A percentile compares a stretch with the other conserved stretches of the same genome.
phyloP scores from a whole-genome alignment of 1,284 basidiomycete genomes.

The Malassezia obtusa region DNA sequence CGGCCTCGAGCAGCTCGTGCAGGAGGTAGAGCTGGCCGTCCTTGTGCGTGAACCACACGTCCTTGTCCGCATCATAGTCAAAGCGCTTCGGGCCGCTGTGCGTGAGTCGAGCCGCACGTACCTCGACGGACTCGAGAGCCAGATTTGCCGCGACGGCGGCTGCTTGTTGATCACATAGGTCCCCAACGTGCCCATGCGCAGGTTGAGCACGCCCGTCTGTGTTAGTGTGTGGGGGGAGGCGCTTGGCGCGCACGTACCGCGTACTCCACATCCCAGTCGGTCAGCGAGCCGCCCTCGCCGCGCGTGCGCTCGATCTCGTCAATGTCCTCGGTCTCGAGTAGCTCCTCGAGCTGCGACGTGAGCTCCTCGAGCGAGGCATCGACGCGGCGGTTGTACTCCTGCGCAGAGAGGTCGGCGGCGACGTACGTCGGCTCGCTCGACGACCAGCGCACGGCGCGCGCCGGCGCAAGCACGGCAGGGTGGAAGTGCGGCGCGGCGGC shows the following conservation, averaged over 20 bases:
- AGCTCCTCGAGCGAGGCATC: conserved; percentile 73
- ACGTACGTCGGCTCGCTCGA: neutral
- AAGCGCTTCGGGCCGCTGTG: conserved; percentile 43
- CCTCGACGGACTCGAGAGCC: conserved; percentile 73
- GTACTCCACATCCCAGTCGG: conserved; percentile 78
- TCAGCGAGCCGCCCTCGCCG: conserved; percentile 1
- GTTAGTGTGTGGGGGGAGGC: neutral
- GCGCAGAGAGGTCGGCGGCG: conserved; percentile 53
- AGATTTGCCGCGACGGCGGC: conserved; percentile 97
- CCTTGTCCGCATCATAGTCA: conserved; percentile 31
- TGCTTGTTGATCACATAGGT: conserved; percentile 99
- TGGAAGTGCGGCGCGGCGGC: neutral
- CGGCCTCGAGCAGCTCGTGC: conserved; percentile 27
- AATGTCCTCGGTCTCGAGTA: conserved; percentile 58
- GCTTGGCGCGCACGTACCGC: conserved; percentile 60
- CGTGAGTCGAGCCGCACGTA: conserved; percentile 13
- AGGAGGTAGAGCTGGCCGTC: conserved; percentile 30
- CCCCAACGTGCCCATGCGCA: conserved; percentile 68
- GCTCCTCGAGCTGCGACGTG: conserved; percentile 65
- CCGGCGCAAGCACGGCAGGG: neutral
- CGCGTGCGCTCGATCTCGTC: conserved; percentile 17
- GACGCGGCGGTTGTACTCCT: conserved; percentile 66
- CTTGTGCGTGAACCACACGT: conserved; percentile 37
- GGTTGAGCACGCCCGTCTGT: conserved; percentile 79
- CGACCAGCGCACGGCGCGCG: neutral